Percentiles rank a stretch among this genome's conserved stretches.
These are phyloP conservation scores for Theobroma cacao DNA, from an alignment of 345 rosid species.

Conservation along the genomic window DNA sequence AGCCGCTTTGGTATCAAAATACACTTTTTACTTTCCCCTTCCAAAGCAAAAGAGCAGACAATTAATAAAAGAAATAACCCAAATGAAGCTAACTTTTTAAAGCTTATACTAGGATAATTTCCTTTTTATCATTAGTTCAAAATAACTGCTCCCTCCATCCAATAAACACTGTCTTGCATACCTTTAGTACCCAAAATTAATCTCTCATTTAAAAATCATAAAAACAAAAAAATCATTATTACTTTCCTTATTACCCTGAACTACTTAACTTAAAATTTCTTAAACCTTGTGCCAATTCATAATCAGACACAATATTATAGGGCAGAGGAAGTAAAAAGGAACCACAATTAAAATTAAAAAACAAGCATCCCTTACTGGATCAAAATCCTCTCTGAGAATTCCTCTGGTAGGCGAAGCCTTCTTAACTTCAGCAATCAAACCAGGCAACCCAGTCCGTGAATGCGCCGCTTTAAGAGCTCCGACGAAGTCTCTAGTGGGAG, in stretches of 20 bases:
- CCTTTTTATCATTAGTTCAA: background rate
- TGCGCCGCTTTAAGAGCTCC: constrained; percentile 79
- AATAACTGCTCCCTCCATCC: no score
- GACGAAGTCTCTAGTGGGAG: constrained; percentile 70
- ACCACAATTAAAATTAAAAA: background rate
- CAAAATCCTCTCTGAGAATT: constrained; percentile 78
- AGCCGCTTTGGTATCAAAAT: no score
- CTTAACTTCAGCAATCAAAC: constrained; percentile 95
- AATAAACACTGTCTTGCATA: no score
- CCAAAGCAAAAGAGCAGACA: background rate
- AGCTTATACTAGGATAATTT: background rate
- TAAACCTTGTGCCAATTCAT: no score
- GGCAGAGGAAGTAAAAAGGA: no score
- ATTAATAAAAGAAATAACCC: background rate
- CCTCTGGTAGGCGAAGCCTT: constrained; percentile 98
- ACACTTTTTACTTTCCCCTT: background rate
- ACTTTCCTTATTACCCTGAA: no score
- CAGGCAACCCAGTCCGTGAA: constrained; percentile 69
- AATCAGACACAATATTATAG: no score
- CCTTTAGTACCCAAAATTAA: no score
- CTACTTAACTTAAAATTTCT: no score
- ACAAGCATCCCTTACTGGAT: constrained; percentile 49
- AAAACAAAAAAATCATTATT: no score
- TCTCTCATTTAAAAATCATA: no score
- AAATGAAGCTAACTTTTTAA: background rate